Percentiles rank a stretch among this genome's conserved stretches.
phyloP scores from a whole-genome alignment of 2,329 filamentous ascomycete genomes.

The Colletotrichum plurivorum region DNA sequence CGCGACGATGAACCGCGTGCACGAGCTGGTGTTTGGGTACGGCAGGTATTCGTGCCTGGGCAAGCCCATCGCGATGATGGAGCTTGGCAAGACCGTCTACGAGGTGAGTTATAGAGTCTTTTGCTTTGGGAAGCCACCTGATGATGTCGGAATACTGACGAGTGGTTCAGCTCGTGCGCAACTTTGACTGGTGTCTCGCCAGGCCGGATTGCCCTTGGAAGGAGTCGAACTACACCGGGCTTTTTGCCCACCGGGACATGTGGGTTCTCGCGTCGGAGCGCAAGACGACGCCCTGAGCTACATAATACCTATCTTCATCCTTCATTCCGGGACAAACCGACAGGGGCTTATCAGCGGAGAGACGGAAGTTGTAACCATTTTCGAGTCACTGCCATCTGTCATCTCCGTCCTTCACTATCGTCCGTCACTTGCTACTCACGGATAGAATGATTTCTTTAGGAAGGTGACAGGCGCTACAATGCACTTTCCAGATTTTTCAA shows the following conservation, averaged over 20 bases:
- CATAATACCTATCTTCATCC: too few species aligned
- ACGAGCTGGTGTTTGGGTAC: conserved; percentile 61
- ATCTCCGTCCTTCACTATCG: too few species aligned
- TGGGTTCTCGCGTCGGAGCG: conserved; percentile 38
- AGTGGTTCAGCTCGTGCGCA: conserved; percentile 31
- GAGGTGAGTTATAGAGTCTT: conserved; percentile 55
- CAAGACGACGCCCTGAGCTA: background rate
- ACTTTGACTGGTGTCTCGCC: conserved; percentile 41
- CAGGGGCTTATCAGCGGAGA: too few species aligned
- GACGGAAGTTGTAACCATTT: too few species aligned
- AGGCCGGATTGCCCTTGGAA: conserved; percentile 38
- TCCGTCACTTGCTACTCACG: too few species aligned
- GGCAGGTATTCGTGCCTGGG: conserved; percentile 62
- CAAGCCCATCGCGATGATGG: conserved; percentile 62
- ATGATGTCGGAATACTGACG: background rate
- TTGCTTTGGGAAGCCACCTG: background rate
- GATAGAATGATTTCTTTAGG: too few species aligned
- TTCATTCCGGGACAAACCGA: too few species aligned
- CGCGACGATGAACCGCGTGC: conserved; percentile 51
- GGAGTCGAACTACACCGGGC: conserved; percentile 33
- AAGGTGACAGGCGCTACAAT: too few species aligned
- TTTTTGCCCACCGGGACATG: conserved; percentile 37
- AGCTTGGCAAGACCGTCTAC: conserved; percentile 62
- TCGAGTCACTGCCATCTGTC: too few species aligned
- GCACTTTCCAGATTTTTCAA: too few species aligned